A percentile compares a stretch with the other conserved stretches of the same genome.
phyloP scores from a whole-genome alignment of 2,329 filamentous ascomycete species.

The Fusarium tuaranense region DNA sequence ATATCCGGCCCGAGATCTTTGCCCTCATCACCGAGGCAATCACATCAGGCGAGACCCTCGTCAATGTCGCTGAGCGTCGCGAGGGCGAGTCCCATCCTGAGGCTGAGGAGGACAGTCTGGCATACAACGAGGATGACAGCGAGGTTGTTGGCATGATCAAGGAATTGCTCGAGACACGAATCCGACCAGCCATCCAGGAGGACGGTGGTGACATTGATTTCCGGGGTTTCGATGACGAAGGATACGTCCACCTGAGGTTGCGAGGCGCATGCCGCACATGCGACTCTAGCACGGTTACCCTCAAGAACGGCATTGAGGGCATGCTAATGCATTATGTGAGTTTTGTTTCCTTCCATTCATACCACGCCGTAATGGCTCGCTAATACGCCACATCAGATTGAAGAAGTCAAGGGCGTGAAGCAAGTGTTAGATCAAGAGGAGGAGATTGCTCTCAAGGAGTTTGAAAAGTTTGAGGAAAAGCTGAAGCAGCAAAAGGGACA shows the following conservation, averaged over 20 bases:
- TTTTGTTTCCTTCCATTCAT: conserved; percentile 37
- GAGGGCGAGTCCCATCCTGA: conserved; percentile 58
- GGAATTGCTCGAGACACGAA: conserved; percentile 93
- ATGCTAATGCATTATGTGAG: conserved; percentile 97
- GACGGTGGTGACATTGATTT: conserved; percentile 98
- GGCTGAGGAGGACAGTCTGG: conserved; percentile 74
- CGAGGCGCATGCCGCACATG: conserved; percentile 95
- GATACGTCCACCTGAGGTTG: conserved; percentile 87
- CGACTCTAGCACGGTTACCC: conserved; percentile 94
- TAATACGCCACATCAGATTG: conserved; percentile 72
- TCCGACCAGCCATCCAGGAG: conserved; percentile 95
- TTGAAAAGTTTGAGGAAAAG: conserved; percentile 95
- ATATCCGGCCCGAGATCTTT: conserved; percentile 96
- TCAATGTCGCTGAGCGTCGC: conserved; percentile 76
- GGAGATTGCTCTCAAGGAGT: conserved; percentile 86
- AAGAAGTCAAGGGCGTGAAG: conserved; percentile 92
- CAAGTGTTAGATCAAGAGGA: conserved; percentile 94
- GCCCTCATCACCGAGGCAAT: conserved; percentile 94
- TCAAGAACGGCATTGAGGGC: conserved; percentile 98
- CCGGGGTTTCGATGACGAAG: conserved; percentile 84
- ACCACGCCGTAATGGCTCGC: conserved; percentile 15
- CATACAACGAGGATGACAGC: conserved; percentile 89
- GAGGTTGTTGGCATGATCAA: conserved; percentile 99
- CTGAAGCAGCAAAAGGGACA: conserved; percentile 65
- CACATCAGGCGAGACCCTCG: conserved; percentile 83